These are phyloP conservation scores for Madurella fahalii DNA, from an alignment of 2,329 filamentous ascomycete genomes.

Conservation along the genomic window DNA sequence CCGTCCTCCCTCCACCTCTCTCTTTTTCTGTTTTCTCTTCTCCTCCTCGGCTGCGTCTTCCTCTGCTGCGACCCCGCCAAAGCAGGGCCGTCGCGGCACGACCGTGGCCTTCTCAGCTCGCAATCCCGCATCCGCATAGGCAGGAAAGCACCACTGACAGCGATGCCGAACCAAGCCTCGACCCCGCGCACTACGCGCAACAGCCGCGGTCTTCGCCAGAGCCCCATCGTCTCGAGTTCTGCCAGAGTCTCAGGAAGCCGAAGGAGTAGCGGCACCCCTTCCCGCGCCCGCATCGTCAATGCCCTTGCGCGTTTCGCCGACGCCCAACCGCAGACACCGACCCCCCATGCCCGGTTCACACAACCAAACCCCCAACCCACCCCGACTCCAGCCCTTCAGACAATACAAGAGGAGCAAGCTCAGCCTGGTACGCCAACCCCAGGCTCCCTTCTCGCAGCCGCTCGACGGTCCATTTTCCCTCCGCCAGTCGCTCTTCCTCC, in stretches of 20 bases:
- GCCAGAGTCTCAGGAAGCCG: slow-evolving; percentile 7
- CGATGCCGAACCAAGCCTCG: slow-evolving; percentile 19
- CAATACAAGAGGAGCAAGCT: slow-evolving; percentile 7
- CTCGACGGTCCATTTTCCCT: slow-evolving; percentile 9
- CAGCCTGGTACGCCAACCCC: slow-evolving; percentile 4
- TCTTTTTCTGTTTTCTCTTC: neutral
- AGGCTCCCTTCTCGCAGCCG: neutral
- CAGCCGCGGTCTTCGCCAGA: slow-evolving; percentile 21
- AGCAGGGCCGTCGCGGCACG: neutral
- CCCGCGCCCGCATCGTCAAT: neutral
- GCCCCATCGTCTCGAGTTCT: slow-evolving; percentile 3
- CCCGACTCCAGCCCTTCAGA: slow-evolving; percentile 6
- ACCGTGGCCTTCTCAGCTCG: neutral
- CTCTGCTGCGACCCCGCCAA: neutral
- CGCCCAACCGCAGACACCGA: neutral
- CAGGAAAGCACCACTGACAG: slow-evolving; percentile 15
- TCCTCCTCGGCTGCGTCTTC: neutral
- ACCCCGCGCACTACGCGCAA: slow-evolving; percentile 25
- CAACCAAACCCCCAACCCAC: neutral
- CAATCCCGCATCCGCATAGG: neutral
- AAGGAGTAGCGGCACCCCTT: slow-evolving; percentile 7
- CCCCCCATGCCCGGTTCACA: neutral
- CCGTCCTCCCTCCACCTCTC: neutral
- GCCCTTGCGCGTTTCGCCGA: neutral
- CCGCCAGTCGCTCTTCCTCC: slow-evolving; percentile 11